Evolutionary conservation across 257 asterid species (phyloP), one percentile per base, ranked within the genome.

Genomic region (Misopates orontium): DNA sequence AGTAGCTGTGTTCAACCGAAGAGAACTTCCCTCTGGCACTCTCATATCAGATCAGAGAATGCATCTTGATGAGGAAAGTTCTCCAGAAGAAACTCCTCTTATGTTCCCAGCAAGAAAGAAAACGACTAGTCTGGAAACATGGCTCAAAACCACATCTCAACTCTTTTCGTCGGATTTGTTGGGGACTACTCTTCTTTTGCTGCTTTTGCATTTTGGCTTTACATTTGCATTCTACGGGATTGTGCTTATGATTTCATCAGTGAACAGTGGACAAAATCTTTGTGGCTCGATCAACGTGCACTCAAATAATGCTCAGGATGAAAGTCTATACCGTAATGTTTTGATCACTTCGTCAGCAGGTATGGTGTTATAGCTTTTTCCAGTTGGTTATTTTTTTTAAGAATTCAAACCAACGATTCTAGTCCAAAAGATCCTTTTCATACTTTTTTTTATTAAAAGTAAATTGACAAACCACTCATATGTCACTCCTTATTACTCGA

Each of bases 141-240:
- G 45, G 8, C 17, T 68, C 32, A 22, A 50, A 45, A 60, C 69
- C 49, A 14, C 22, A 22, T 12, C 52, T 15, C 42, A 63, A 36
- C 49, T 73, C 20, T 63, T 73, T 24, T 69, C 78, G 54, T 15
- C 67, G 12, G 40, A 68, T 11, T 50, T 72, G 17, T 4, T 68
- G 58, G 20, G 65, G 53, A 77, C 81, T 8, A 72, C 81, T 18
- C 54, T 77, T 56, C 77, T 77, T 5, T 20, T 69, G 63, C 66
- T 68, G 72, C 42, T 72, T 44, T 32, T 72, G 68, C 51, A 57
- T 36, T 72, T 77, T 15, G 77, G 71, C 14, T 72, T 17, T 44
- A 56, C 71, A 2, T 68, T 68, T 57, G 66, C 78, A 16, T 77
- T 56, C 50, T 77, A 77, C 10, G 81, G 81, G 16, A 49, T 77